Evolutionary conservation across 768 basidiomycete species (phyloP), one percentile per base, ranked within the genome.

Genomic region (Leccinum truebloodii): DNA sequence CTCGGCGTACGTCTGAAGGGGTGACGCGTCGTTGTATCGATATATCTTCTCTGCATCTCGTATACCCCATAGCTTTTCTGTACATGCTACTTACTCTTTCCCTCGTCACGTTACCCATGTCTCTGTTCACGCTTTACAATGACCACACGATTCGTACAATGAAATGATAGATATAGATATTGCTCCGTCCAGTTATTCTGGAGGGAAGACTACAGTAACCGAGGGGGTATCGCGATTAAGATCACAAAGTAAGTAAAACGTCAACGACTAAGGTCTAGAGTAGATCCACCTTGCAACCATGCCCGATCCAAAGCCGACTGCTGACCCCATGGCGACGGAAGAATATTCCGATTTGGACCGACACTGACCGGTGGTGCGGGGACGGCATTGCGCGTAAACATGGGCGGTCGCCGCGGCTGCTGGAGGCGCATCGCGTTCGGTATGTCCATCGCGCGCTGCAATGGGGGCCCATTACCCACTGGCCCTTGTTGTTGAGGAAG

Each of bases 341-440:
- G 75, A 28, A 79, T 79, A 60, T 77, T 77, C 18, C 71, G 73
- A 77, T 71, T 74, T 18, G 75, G 67, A 14, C 69, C 67, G 26
- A 74, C 72, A 46, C 75, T 71, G 22, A 74, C 71, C 14, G 73
- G 70, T 8, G 76, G 73, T 1, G 76, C 71, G 34, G 75, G 77
- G 26, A 75, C 69, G 49, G 73, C 68, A 57, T 71, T 65, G 65
- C 73, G 61, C 58, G 70, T 62, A 69, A 87, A 87, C 75, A 87
- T 87, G 52, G 81, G 83, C 12, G 85, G 75, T 65, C 87, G 78
- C 62, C 86, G 79, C 14, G 80, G 82, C 8, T 80, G 82, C 26
- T 79, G 85, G 65, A 81, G 75, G 18, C 85, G 79, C 74, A 81
- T 79, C 16, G 76, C 77, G n/a, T 78, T 79, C 41, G 81, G 83